Base-by-base conservation (phyloP, 352 stramenopile genomes). In the Globisporangium uncinulatum region DNA sequence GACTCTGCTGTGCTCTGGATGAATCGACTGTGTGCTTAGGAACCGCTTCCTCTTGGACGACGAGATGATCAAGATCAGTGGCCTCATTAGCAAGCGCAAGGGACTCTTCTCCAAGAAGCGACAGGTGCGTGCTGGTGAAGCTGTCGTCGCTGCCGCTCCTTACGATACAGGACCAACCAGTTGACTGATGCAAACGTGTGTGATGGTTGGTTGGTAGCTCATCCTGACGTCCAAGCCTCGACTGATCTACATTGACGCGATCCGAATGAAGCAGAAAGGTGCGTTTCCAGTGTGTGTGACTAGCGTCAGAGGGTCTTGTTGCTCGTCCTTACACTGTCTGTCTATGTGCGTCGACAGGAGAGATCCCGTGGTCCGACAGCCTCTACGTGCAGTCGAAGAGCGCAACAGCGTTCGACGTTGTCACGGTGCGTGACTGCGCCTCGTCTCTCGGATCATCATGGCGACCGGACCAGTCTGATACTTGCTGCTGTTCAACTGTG, bases 221-320 rank as follows among this genome's bases (percentile, higher is more conserved):
- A 90, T 95, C 57, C 63, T 95, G 54, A 95, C 85, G 31, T 93
- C 85, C 0, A 87, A 83, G 65, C 85, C 85, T 36, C 83, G 85
- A 41, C 66, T 95, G 69, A 95, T 95, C 63, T 95, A 95, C 80
- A 95, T 95, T 63, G 85, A 95, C 56, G 74, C 85, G 49, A 93
- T 93, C 72, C 85, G 85, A 76, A 95, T 93, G 85, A 86, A 86
- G 70, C 85, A 95, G 70, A 93, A 95, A 66, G 83, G 70, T 75
- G 31, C 14, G 31, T 2, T 45, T 21, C 34, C 17, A n/a, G 7
- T 6, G 13, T 17, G 20, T 36, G n/a, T 46, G 21, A 5, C 32
- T 8, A 13, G 34, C 34, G 1, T 13, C 34, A 39, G 34, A 7
- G 34, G 5, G 32, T 37, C 32, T 37, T 37, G 32, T 37, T 37